Conservation (phyloP, 2,329 filamentous ascomycete species). For the Xylariaceae sp. region DNA sequence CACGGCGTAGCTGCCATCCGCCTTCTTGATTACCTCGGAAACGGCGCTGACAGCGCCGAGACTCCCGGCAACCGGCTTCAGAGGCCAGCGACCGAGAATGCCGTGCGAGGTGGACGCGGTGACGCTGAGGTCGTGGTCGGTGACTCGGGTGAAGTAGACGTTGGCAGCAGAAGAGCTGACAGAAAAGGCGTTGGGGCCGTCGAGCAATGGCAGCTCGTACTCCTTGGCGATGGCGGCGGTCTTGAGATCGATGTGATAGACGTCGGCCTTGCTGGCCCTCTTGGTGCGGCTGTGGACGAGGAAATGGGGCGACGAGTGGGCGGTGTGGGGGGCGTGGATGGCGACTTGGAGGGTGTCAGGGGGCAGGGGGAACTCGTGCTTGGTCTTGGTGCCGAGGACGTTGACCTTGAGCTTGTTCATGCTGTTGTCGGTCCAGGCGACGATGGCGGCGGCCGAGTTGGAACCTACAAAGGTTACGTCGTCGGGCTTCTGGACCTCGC, state of each 20-base stretch:
- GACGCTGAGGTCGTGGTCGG: conserved; percentile 68
- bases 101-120: conserved; percentile 74
- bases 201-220: conserved; percentile 72
- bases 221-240: conserved; percentile 68
- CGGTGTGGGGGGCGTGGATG: conserved; percentile 71
- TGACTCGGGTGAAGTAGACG: conserved; percentile 85
- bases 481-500: conserved; percentile 62
- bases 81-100: conserved; percentile 71
- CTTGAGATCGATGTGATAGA: conserved; percentile 79
- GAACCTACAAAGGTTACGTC: conserved; percentile 73
- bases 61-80: conserved; percentile 44
- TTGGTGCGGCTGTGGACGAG: conserved; percentile 75
- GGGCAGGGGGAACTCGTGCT: conserved; percentile 53
- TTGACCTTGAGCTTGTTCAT: conserved; percentile 66
- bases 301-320: conserved; percentile 76
- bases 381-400: conserved; percentile 60
- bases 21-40: conserved; percentile 78
- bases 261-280: conserved; percentile 73
- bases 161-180: conserved; percentile 75
- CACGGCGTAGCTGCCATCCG: conserved; percentile 67
- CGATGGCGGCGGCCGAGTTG: conserved; percentile 70
- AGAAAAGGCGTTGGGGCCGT: conserved; percentile 72
- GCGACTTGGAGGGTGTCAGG: conserved; percentile 51
- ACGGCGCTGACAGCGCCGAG: conserved; percentile 62
- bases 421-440: conserved; percentile 70